Base-by-base conservation (phyloP, 805 yeast genomes). In the Candida sakaeoensis region DNA sequence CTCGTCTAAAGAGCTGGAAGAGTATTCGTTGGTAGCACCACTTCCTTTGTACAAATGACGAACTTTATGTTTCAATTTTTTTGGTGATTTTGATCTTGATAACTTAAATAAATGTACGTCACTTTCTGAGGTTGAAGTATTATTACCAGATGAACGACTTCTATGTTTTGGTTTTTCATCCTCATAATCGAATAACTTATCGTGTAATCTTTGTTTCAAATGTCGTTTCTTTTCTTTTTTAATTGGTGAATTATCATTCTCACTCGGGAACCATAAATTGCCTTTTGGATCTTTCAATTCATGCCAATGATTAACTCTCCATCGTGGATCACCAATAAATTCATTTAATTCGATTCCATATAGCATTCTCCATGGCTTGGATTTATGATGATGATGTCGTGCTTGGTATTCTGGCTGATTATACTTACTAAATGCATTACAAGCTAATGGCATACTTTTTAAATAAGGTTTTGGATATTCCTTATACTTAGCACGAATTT, bases 331-430 rank as follows among this genome's bases (percentile, higher is more conserved):
- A 40, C 74, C 70, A 9, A 75, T 56, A 22, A 72, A 57, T 51
- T 84, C 93, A 42, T 74, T 66, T 36, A 80, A 51, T 39, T 79
- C 83, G 4, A 84, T 70, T 37, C 82, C 80, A 90, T 90, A 84
- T 5, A 71, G 61, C 53, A 77, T 58, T 42, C 69, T 70, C 57
- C 69, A 65, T 16, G 62, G 63, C 23, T 31, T 25, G 16, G 23
- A 10, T 23, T 10, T 8, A 7, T 35, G 16, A 8, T 4, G 33
- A 14, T 12, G 13, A 6, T 28, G 32, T 8, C 32, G 24, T 17
- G 16, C 12, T 10, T 18, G 66, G 65, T 28, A 58, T 62, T 41
- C 44, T 12, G 27, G 43, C 4, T 27, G 37, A 42, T 57, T 60
- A 33, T 59, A 57, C n/a, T 54, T 47, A 36, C 79, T 75, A 49